Evolutionary conservation across 768 basidiomycete genomes (phyloP).

Genomic region (Russula olivacea): DNA sequence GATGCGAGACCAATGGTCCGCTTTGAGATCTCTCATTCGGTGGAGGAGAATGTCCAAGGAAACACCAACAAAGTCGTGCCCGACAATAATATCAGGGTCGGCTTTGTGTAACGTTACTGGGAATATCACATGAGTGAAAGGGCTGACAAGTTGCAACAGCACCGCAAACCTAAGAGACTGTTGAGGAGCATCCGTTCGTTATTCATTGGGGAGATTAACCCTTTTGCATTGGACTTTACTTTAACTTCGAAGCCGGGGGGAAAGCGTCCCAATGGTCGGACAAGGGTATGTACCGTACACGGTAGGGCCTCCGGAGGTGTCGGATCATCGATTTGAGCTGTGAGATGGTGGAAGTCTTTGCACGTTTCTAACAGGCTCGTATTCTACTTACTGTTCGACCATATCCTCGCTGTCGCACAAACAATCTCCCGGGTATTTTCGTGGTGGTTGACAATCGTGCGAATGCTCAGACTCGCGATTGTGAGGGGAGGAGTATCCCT

Average conservation of each 20-base stretch:
- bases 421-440: slow-evolving; percentile 94
- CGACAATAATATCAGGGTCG: slow-evolving; percentile 92
- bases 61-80: slow-evolving; percentile 89
- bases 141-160: neutral
- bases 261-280: slow-evolving; percentile 83
- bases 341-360: neutral
- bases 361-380: neutral
- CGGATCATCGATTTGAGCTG: slow-evolving; percentile 86
- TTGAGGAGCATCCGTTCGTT: slow-evolving; percentile 86
- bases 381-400: slow-evolving; percentile 57
- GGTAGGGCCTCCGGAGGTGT: slow-evolving; percentile 84
- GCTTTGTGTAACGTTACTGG: slow-evolving; percentile 69
- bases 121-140: slow-evolving; percentile 4
- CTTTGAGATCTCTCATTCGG: slow-evolving; percentile 85
- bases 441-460: slow-evolving; percentile 89
- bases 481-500: slow-evolving; percentile 85
- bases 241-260: slow-evolving; percentile 76
- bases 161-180: slow-evolving; percentile 58
- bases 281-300: slow-evolving; percentile 79
- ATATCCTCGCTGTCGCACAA: slow-evolving; percentile 75
- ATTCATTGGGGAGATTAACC: slow-evolving; percentile 63
- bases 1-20: slow-evolving; percentile 90
- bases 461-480: slow-evolving; percentile 79
- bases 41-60: slow-evolving; percentile 86
- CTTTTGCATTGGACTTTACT: slow-evolving; percentile 58